Evolutionary conservation across 2,329 filamentous ascomycete species (phyloP).

Genomic region (Colletotrichum melonis): DNA sequence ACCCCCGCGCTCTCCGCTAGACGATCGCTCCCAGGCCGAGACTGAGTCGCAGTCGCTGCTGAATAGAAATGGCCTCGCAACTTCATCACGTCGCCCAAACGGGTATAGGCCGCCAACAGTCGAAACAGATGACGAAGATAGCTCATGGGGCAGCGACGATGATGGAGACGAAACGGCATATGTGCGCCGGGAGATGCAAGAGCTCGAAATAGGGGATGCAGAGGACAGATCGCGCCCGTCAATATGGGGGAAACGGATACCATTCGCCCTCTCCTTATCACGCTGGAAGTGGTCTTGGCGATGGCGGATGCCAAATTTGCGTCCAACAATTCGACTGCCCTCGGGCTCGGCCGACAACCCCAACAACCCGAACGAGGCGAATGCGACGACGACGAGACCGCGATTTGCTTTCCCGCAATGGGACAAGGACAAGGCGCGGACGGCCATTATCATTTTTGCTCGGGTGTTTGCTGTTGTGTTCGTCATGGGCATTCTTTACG

Average conservation of each 20-base stretch:
- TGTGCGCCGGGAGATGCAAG: slow-evolving; percentile 84
- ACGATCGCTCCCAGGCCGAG: slow-evolving; percentile 74
- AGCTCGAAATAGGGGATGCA: slow-evolving; percentile 87
- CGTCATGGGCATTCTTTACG: slow-evolving; percentile 82
- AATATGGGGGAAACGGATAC: slow-evolving; percentile 67
- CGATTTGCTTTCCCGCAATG: slow-evolving; percentile 15
- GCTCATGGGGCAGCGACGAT: slow-evolving; percentile 62
- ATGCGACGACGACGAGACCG: slow-evolving; percentile 41
- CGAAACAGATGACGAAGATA: slow-evolving; percentile 77
- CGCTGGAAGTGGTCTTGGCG: slow-evolving; percentile 68
- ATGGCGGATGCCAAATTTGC: slow-evolving; percentile 60
- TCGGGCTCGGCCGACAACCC: slow-evolving; percentile 47
- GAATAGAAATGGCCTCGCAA: slow-evolving; percentile 51
- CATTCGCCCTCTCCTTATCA: slow-evolving; percentile 62
- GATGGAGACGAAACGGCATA: slow-evolving; percentile 68
- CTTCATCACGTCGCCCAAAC: slow-evolving; percentile 56
- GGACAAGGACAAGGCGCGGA: slow-evolving; percentile 37
- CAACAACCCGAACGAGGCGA: slow-evolving; percentile 37
- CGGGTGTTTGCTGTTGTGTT: slow-evolving; percentile 80
- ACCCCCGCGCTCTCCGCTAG: slow-evolving; percentile 46
- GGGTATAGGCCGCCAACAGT: slow-evolving; percentile 86
- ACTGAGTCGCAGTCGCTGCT: slow-evolving; percentile 84
- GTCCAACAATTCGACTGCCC: slow-evolving; percentile 61
- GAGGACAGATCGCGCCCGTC: slow-evolving; percentile 54
- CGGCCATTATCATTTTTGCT: slow-evolving; percentile 72